These are phyloP conservation scores for Xerocomus brunneocitrinus DNA, from an alignment of 768 basidiomycete genomes.

Conservation along the genomic window DNA sequence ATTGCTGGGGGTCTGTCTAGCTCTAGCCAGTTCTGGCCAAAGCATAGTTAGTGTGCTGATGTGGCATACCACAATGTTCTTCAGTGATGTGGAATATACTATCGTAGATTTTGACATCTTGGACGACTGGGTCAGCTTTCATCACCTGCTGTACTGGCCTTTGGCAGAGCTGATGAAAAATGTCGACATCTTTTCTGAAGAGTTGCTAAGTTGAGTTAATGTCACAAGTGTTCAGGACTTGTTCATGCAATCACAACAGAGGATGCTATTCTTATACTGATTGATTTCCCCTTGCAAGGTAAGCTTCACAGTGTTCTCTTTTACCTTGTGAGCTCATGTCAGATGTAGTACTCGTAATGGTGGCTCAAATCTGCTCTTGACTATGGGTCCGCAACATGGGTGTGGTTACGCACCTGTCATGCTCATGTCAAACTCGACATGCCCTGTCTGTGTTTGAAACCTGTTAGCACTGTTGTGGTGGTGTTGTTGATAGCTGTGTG, in stretches of 20 bases:
- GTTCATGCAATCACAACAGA: slow-evolving; percentile 58
- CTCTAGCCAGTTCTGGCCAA: too few species aligned
- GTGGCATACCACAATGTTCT: slow-evolving; percentile 59
- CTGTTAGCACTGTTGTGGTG: too few species aligned
- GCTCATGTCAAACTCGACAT: too few species aligned
- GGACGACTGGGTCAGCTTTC: slow-evolving; percentile 87
- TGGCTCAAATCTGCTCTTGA: slow-evolving; percentile 91
- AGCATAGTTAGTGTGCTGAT: too few species aligned
- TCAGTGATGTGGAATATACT: slow-evolving; percentile 53
- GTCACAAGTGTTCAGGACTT: slow-evolving; percentile 55
- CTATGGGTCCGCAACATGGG: slow-evolving; percentile 86
- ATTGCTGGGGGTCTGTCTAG: too few species aligned
- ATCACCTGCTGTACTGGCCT: slow-evolving; percentile 89
- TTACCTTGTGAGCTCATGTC: neutral
- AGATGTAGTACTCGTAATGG: slow-evolving; percentile 71
- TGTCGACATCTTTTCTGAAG: slow-evolving; percentile 59
- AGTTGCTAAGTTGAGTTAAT: slow-evolving; percentile 47
- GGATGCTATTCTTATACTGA: slow-evolving; percentile 63
- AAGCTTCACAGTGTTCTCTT: slow-evolving; percentile 22
- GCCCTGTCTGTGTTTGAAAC: too few species aligned
- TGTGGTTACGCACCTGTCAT: too few species aligned
- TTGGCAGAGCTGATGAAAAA: slow-evolving; percentile 87
- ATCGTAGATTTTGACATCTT: slow-evolving; percentile 74
- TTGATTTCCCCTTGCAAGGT: slow-evolving; percentile 91
- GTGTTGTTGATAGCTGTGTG: too few species aligned